Evolutionary conservation across 1,139 yeast species (phyloP).

Genomic region (Candida sp.): DNA sequence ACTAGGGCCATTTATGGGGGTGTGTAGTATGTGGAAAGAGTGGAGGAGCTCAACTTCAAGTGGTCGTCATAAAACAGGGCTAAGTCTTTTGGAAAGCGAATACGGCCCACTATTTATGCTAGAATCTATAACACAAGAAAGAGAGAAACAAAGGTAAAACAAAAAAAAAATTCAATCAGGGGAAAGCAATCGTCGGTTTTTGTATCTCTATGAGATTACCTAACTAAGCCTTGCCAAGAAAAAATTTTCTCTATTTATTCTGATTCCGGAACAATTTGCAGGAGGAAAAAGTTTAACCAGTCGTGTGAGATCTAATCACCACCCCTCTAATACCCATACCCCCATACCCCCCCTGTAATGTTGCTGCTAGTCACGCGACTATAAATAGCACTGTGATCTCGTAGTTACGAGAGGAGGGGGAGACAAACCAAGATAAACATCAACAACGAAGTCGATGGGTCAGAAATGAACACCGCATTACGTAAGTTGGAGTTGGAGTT

Average conservation of each 20-base stretch:
- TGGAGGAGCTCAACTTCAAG: neutral
- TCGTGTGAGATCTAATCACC: neutral
- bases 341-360: too few species aligned
- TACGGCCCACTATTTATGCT: neutral
- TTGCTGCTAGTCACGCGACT: too few species aligned
- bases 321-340: too few species aligned
- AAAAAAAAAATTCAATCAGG: neutral
- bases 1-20: conserved; percentile 6
- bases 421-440: too few species aligned
- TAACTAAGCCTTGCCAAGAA: neutral
- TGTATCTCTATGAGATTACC: neutral
- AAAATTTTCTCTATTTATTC: neutral
- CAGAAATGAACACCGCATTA: too few species aligned
- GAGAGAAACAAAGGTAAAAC: neutral
- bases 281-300: neutral
- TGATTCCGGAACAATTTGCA: neutral
- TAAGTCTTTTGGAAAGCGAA: too few species aligned
- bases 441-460: too few species aligned
- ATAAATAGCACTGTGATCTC: too few species aligned
- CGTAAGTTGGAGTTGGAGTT: too few species aligned
- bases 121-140: neutral
- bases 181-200: neutral
- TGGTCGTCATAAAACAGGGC: too few species aligned
- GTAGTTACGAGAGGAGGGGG: too few species aligned
- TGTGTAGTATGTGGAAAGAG: neutral